Percentiles rank a stretch among this genome's conserved stretches.
Conservation (phyloP, 2,329 filamentous ascomycete species). For the Aspergillus terreus region DNA sequence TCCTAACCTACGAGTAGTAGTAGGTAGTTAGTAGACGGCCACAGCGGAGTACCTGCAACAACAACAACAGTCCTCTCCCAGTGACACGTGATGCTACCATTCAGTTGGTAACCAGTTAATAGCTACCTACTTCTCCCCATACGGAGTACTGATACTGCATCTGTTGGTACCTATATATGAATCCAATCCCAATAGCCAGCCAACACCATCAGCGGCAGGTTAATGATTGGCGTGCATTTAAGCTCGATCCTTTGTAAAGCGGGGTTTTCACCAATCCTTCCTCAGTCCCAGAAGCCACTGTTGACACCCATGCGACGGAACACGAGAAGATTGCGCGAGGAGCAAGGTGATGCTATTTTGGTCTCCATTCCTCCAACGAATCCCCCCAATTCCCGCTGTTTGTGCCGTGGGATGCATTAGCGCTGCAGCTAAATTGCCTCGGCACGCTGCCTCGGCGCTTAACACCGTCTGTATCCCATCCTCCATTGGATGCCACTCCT, state of each 20-base stretch:
- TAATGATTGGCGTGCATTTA: conserved; percentile 2
- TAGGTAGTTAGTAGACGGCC: too few relatives aligned
- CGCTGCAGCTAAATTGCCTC: background rate
- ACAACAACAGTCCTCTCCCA: too few relatives aligned
- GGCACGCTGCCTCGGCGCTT: conserved; percentile 11
- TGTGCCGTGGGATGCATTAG: background rate
- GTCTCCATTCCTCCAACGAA: background rate
- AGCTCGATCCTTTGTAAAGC: conserved; percentile 23
- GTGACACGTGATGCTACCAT: too few relatives aligned
- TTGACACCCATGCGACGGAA: background rate
- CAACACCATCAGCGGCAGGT: background rate
- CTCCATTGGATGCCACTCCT: conserved; percentile 12
- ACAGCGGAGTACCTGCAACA: too few relatives aligned
- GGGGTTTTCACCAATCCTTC: conserved; percentile 29
- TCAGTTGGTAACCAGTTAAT: too few relatives aligned
- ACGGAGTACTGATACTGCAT: too few relatives aligned
- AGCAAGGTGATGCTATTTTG: conserved; percentile 5
- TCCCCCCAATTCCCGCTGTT: background rate
- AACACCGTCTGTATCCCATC: conserved; percentile 8
- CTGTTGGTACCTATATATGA: too few relatives aligned
- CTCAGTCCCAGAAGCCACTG: background rate
- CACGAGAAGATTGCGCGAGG: background rate
- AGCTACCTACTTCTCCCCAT: too few relatives aligned
- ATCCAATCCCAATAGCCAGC: background rate
- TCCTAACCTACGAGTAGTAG: too few relatives aligned